Conservation (phyloP, 2,329 filamentous ascomycete genomes). For the Aspergillaceae sp. region DNA sequence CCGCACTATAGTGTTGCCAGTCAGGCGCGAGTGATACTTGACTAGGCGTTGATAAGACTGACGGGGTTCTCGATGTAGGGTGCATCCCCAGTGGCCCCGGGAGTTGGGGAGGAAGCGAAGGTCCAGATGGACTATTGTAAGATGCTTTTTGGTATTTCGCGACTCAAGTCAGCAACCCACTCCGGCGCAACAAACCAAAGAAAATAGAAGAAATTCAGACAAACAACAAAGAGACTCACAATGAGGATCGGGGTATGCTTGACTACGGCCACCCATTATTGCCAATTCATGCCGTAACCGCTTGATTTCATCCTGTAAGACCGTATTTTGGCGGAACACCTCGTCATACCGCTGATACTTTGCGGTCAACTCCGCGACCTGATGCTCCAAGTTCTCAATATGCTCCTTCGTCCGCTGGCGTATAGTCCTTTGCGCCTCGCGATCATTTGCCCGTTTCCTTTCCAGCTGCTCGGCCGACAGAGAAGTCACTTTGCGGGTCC, state of each 20-base stretch:
- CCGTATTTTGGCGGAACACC: slow-evolving; percentile 45
- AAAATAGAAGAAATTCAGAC: background rate
- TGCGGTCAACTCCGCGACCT: slow-evolving; percentile 44
- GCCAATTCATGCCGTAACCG: slow-evolving; percentile 43
- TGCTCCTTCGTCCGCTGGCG: slow-evolving; percentile 52
- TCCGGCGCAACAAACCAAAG: background rate
- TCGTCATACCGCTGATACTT: slow-evolving; percentile 45
- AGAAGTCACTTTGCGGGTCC: slow-evolving; percentile 49
- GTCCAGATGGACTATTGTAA: slow-evolving; percentile 9
- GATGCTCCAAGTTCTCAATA: slow-evolving; percentile 49
- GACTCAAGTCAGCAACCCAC: slow-evolving; percentile 5
- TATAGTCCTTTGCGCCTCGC: slow-evolving; percentile 53
- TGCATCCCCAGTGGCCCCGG: slow-evolving; percentile 11
- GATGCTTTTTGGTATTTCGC: slow-evolving; percentile 10
- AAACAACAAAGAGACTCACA: slow-evolving; percentile 6
- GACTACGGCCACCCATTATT: slow-evolving; percentile 13
- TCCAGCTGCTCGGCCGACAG: slow-evolving; percentile 51
- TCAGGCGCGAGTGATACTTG: slow-evolving; percentile 19
- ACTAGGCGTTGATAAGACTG: slow-evolving; percentile 16
- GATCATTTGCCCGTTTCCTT: slow-evolving; percentile 52
- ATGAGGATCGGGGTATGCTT: slow-evolving; percentile 11
- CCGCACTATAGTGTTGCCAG: slow-evolving; percentile 20
- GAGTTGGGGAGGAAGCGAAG: slow-evolving; percentile 19
- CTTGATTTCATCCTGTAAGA: slow-evolving; percentile 48
- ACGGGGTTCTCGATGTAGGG: slow-evolving; percentile 14